These are phyloP conservation scores for Yamadazyma ubonensis DNA, from an alignment of 805 yeast species.

Conservation along the genomic window DNA sequence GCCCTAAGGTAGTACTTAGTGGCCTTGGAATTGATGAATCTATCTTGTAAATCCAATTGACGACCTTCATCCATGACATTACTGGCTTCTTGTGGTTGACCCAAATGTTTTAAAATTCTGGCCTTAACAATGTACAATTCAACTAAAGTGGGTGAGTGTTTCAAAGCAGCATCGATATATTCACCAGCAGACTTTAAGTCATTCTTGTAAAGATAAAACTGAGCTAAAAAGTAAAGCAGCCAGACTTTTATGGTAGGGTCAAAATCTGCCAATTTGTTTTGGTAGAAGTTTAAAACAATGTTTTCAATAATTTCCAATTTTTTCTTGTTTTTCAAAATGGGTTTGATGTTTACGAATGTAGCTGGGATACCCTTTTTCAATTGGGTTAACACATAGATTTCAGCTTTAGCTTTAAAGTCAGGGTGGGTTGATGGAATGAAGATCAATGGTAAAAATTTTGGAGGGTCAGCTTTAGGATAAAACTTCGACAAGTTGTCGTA, in stretches of 20 bases:
- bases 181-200: slow-evolving; percentile 54
- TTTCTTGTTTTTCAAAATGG: slow-evolving; percentile 55
- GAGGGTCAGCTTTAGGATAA: slow-evolving; percentile 84
- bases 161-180: slow-evolving; percentile 60
- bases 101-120: slow-evolving; percentile 69
- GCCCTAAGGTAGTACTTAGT: slow-evolving; percentile 82
- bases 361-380: slow-evolving; percentile 86
- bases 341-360: slow-evolving; percentile 80
- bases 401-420: slow-evolving; percentile 46
- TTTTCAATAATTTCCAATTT: slow-evolving; percentile 47
- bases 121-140: slow-evolving; percentile 83
- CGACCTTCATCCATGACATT: slow-evolving; percentile 69
- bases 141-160: slow-evolving; percentile 78
- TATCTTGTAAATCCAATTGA: slow-evolving; percentile 77
- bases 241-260: slow-evolving; percentile 56
- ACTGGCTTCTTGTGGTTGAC: slow-evolving; percentile 62
- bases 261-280: slow-evolving; percentile 24
- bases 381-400: slow-evolving; percentile 56
- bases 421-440: slow-evolving; percentile 57
- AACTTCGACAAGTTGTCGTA: slow-evolving; percentile 64
- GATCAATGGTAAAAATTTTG: slow-evolving; percentile 72
- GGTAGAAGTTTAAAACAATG: slow-evolving; percentile 51
- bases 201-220: slow-evolving; percentile 62
- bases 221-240: slow-evolving; percentile 77
- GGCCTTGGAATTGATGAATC: slow-evolving; percentile 86